Evolutionary conservation across 2,329 filamentous ascomycete species (phyloP), one percentile per base, ranked within the genome.

Genomic region (Hymenoscyphus fraxineus): DNA sequence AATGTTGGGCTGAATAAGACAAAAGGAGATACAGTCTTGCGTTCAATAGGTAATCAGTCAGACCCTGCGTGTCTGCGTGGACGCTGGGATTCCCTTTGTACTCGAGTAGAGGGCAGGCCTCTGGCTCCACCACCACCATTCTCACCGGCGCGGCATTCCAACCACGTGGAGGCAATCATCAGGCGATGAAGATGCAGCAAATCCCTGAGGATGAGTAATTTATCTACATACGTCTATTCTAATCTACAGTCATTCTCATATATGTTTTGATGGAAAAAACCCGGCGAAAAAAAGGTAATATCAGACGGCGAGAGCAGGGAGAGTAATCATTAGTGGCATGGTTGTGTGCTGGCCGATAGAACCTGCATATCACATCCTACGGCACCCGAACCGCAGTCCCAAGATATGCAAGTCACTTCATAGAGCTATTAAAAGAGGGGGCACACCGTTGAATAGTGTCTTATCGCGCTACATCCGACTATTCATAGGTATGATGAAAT

Each of bases 401-500:
- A 51, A 51, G 44, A 51, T 51, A 51, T 51, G 44, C 44, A 51
- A 22, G 27, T 27, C 27, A 27, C 27, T 27, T 27, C 2, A 27
- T 27, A 27, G 27, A 27, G 27, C 27, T 27, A 27, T 27, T 27
- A 27, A 27, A 27, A 27, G 19, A 51, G 44, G n/a, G 59, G 47
- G 27, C 7, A 15, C 32, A 39, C 38, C 31, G 15, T 40, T 22
- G 32, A 35, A 10, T 27, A 27, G 27, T 15, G 39, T 47, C 59
- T 61, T 61, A 61, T 61, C 59, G 59, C 41, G 59, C 41, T 41
- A 61, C 32, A 61, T 22, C 22, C 57, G 62, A 66, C 62, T 40
- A 61, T 27, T 27, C 47, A n/a, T 6, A 35, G 35, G 35, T 35
- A 51, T 51, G 44, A 51, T 51, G 44, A n/a, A 51, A 51, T 51